Base-by-base conservation (phyloP, 352 stramenopile genomes). In the Phytophthora hibernalis region DNA sequence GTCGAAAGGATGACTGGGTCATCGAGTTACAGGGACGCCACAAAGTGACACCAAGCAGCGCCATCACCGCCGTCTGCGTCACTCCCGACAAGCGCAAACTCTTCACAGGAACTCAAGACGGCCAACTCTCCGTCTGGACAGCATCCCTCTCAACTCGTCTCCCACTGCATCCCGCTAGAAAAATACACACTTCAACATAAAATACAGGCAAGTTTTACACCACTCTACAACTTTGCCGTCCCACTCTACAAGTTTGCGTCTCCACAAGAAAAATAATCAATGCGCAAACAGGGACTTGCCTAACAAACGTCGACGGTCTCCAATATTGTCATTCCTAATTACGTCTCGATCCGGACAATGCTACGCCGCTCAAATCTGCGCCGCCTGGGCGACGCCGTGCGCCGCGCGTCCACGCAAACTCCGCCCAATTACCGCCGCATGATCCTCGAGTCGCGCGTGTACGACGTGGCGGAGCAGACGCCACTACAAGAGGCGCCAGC, bases 391-490 rank as follows among this genome's bases (percentile, higher is more conserved):
- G 54, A 31, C 43, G 44, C 61, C 18, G 57, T 65, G 54, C 72
- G 62, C 7, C 48, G 45, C 11, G 35, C 66, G 9, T 77, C 70
- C 9, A 70, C 68, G 13, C 37, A 65, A 11, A 26, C 40, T 10
- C 43, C 49, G 40, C 70, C 76, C 50, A 91, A 95, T 60, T 96
- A 96, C 70, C 83, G 85, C 1, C 83, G 86, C 65, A 90, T 94
- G 83, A 94, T 94, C 67, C 80, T 96, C 63, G 87, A 93, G 71
- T 87, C 85, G 30, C 83, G 87, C 47, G 89, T 92, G 58, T 96
- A 96, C 64, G 89, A 96, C 64, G 84, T 90, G 13, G 89, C 89
- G n/a, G 70, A 72, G n/a, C 77, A 93, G 74, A 96, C 89, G 58
- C 82, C 83, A n/a, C 74, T 96, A 74, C 84, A 93, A 60, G 68